These are phyloP conservation scores for Candida insectorum DNA, from an alignment of 805 yeast genomes.

Conservation along the genomic window DNA sequence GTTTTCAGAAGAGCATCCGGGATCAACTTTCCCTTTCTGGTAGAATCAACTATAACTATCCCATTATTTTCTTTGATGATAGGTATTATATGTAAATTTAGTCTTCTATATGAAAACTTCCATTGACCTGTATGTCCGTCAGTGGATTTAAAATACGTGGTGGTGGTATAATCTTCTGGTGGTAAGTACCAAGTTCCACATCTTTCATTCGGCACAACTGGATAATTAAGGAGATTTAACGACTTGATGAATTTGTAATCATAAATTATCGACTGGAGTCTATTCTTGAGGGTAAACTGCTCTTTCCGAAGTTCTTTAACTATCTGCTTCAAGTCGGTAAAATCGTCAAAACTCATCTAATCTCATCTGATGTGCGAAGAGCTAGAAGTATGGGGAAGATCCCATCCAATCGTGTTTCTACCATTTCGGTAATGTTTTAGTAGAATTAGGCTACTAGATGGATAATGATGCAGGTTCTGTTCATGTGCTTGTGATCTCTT, in stretches of 20 bases:
- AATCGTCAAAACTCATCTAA: constrained; percentile 2
- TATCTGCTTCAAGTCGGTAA: constrained; percentile 18
- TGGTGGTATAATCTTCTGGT: constrained; percentile 36
- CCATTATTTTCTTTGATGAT: constrained; percentile 44
- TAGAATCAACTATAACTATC: constrained; percentile 70
- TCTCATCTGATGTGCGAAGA: too few species aligned
- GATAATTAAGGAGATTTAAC: constrained; percentile 19
- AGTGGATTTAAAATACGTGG: constrained; percentile 82
- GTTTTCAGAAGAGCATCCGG: constrained; percentile 90
- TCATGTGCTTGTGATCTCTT: too few species aligned
- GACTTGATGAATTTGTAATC: constrained; percentile 54
- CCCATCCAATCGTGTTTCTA: too few species aligned
- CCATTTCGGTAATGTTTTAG: too few species aligned
- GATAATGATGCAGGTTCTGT: too few species aligned
- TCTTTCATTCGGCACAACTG: constrained; percentile 71
- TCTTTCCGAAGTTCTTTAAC: constrained; percentile 47
- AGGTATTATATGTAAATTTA: constrained; percentile 69
- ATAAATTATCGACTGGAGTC: constrained; percentile 67
- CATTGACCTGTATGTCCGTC: constrained; percentile 87
- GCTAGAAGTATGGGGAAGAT: too few species aligned
- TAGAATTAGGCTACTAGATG: too few species aligned
- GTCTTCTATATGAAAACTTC: constrained; percentile 70
- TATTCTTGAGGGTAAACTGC: constrained; percentile 49
- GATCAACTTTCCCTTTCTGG: constrained; percentile 77
- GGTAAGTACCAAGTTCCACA: constrained; percentile 85